phyloP scores from a whole-genome alignment of 129 eudicot species.

The Escallonia herrerae region DNA sequence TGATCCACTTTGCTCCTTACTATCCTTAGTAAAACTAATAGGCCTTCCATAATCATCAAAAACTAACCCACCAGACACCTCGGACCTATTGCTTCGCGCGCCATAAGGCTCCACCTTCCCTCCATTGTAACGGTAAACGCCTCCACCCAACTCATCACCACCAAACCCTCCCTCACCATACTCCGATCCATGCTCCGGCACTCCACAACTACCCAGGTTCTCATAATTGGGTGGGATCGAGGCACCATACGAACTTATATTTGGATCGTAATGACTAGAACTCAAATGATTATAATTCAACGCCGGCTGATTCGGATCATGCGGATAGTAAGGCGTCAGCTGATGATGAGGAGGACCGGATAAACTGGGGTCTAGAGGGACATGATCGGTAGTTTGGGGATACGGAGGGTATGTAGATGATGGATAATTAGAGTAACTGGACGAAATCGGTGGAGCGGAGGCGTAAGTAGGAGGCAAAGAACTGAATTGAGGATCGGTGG shows the following conservation, averaged over 20 bases:
- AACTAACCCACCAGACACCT: conserved; percentile 23
- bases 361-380: conserved; percentile 13
- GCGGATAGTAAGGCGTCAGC: conserved; percentile 11
- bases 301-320: conserved; percentile 26
- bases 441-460: conserved; percentile 62
- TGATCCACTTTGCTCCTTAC: conserved; percentile 22
- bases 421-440: conserved; percentile 21
- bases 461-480: conserved; percentile 29
- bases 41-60: conserved; percentile 98
- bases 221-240: conserved; percentile 12
- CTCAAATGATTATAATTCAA: conserved; percentile 12
- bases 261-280: conserved; percentile 10
- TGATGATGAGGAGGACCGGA: not conserved
- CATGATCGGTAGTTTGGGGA: conserved; percentile 25
- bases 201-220: conserved; percentile 3
- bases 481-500: conserved; percentile 17
- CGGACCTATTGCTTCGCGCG: conserved; percentile 25
- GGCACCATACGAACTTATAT: conserved; percentile 11
- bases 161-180: conserved; percentile 35
- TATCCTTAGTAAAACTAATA: conserved; percentile 24
- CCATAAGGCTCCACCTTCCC: conserved; percentile 36
- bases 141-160: conserved; percentile 19
- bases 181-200: conserved; percentile 7
- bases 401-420: conserved; percentile 19
- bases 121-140: conserved; percentile 48